Base-by-base conservation (phyloP, 2,329 filamentous ascomycete species). In the Chaetomium globosum region DNA sequence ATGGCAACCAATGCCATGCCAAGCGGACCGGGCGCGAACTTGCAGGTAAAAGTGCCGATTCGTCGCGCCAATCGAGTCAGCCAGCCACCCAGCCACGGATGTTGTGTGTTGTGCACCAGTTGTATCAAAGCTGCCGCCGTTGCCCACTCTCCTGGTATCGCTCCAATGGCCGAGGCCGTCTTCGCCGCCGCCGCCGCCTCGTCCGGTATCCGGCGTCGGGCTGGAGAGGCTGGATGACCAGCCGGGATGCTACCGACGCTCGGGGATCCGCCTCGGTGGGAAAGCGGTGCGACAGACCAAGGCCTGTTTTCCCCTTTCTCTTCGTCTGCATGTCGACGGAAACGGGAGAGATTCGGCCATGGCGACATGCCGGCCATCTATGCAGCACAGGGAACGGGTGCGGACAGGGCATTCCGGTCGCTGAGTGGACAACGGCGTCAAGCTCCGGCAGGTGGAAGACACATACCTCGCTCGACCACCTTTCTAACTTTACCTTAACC, bases 1-100 rank as follows among this genome's bases (percentile, higher is more conserved):
- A 39, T 23, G 51, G 23, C 30, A 46, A 6, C 30, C 57, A 49
- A 36, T 57, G 54, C 19, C 54, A 39, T 57, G 54, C 54, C 54
- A 57, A 16, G 26, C 51, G 26, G 13, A 13, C 39, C 39, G 39
- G 30, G 49, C 30, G 26, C 26, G 23, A 33, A 21, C 19, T 9
- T 54, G 52, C 52, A 33, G 52, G 28, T 54, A 54, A 54, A 54
- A 33, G 19, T 54, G 52, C 52, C 52, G 52, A 54, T 54, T 54
- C 52, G 52, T 54, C 28, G 52, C 28, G 52, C 52, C 28, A n/a
- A 3, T 33, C 52, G 13, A 8, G 46, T 16, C 52, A 31, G 51
- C 16, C 26, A 28, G 26, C 28, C 52, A 54, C 46, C 46, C 46
- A 8, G 9, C 53, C 53, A 26, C 28, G 39, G n/a, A 43, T 43